Base-by-base conservation (phyloP, 225 moss, liverwort and hornwort species). In the Polytrichum commune region DNA sequence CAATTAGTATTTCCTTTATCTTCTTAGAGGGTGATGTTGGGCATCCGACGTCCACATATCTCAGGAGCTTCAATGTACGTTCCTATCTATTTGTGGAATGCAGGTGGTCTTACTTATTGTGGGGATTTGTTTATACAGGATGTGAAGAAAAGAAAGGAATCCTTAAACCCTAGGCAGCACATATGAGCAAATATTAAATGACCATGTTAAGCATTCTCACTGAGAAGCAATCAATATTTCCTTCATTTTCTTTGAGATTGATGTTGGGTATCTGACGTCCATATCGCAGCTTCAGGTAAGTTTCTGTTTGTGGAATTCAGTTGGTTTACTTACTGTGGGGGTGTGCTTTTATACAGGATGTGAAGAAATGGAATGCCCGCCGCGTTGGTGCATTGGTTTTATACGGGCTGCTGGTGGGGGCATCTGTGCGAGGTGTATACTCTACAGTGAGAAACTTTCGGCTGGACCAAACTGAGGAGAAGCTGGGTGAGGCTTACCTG, bases 361-460 rank as follows among this genome's bases (percentile, higher is more conserved):
- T 86, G 55, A 86, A 82, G 76, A 81, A 81, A 55, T 98, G 98
- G 98, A 84, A 93, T 83, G 80, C 80, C 33, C 85, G 83, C 77
- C 92, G 95, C 72, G 80, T 81, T 63, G 95, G 85, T 71, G 92
- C 85, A 61, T 83, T 93, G 58, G 38, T 91, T 54, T 82, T 90
- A 32, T 93, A 75, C 61, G 74, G 84, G 27, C 68, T 95, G 55
- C 74, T 98, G 63, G 64, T 87, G 60, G 90, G 85, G 54, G 81
- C 83, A 54, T 83, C 90, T 72, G 69, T 84, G 55, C 83, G 88
- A 72, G 98, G 95, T 73, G 74, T 80, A 9, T 86, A 88, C 35
- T 74, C 84, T 63, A 58, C 77, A 22, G 78, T 89, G 67, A 75
- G 55, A 46, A 75, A 69, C 68, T 29, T 86, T 55, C 90, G 90